Conservation (phyloP, 345 rosid species). For the Bruguiera sexangula region DNA sequence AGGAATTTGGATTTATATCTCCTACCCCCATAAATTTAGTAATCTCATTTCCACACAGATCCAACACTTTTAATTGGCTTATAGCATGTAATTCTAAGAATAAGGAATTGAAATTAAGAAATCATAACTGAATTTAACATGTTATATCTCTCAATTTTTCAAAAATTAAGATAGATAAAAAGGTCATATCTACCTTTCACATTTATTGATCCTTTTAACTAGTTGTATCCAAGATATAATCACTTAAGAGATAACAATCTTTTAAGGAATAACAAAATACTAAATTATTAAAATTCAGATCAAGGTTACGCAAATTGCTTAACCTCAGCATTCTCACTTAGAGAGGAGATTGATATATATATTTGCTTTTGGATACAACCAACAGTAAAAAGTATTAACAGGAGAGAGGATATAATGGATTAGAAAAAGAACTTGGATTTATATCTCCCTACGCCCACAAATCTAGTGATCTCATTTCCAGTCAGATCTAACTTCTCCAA, state of each 20-base stretch:
- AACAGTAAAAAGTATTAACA: no score
- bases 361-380: no score
- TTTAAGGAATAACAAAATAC: not conserved
- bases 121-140: not conserved
- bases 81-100: slow-evolving; percentile 1
- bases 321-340: not conserved
- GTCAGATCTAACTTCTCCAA: not conserved
- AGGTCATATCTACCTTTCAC: not conserved
- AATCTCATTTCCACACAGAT: slow-evolving; percentile 3
- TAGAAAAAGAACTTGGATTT: not conserved
- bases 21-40: not conserved
- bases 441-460: slow-evolving; percentile 16
- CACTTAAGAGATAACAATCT: not conserved
- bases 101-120: not conserved
- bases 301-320: no score
- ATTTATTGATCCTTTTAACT: not conserved
- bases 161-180: not conserved
- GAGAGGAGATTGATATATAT: no score
- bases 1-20: slow-evolving; percentile 2
- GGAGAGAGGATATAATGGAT: no score
- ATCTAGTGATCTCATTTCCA: not conserved
- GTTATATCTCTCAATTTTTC: no score
- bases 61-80: slow-evolving; percentile 5
- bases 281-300: not conserved
- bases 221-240: not conserved